Conservation (phyloP, 2,329 filamentous ascomycete species). For the Arthrobotrys iridis region DNA sequence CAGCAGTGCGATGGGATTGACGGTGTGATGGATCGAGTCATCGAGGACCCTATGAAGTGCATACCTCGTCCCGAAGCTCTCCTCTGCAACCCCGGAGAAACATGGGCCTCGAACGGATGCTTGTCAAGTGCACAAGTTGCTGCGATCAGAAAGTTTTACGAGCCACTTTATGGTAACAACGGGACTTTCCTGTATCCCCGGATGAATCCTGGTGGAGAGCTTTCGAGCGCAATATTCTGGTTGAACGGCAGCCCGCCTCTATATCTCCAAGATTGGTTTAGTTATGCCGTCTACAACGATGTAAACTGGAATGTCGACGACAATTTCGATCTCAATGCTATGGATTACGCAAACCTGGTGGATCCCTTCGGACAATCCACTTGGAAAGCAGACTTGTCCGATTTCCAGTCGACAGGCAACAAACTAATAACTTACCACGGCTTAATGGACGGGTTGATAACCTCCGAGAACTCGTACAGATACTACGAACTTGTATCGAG, state of each 20-base stretch:
- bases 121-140: constrained; percentile 59
- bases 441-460: constrained; percentile 59
- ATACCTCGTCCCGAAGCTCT: constrained; percentile 59
- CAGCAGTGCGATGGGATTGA: constrained; percentile 66
- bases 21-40: constrained; percentile 64
- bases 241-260: background rate
- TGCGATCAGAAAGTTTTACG: constrained; percentile 59
- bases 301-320: constrained; percentile 60
- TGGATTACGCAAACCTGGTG: constrained; percentile 60
- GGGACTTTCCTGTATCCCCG: constrained; percentile 59
- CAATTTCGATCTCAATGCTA: constrained; percentile 59
- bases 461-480: background rate
- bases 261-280: constrained; percentile 62
- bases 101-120: constrained; percentile 54
- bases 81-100: constrained; percentile 57
- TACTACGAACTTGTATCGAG: background rate
- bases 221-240: too few relatives aligned
- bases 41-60: constrained; percentile 61
- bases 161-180: constrained; percentile 60
- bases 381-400: constrained; percentile 57
- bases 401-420: constrained; percentile 62
- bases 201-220: constrained; percentile 15
- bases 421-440: constrained; percentile 66
- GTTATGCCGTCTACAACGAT: constrained; percentile 63
- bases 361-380: constrained; percentile 62